Conservation (phyloP, 2,329 filamentous ascomycete species). For the Pseudocercospora eumusae region DNA sequence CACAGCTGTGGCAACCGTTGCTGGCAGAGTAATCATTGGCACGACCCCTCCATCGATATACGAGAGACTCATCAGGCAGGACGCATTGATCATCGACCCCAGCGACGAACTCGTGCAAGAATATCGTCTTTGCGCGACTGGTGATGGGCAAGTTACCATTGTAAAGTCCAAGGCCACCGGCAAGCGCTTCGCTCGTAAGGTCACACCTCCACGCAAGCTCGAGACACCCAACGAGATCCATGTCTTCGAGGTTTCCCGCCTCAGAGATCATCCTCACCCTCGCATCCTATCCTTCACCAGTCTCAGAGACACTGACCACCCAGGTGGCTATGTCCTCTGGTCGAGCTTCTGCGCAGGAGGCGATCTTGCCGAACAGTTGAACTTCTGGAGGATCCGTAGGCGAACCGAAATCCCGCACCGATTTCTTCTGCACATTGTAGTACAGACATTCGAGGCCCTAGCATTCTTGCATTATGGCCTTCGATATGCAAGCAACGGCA, state of each 20-base stretch:
- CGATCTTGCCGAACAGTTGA: slow-evolving; percentile 18
- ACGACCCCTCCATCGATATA: neutral
- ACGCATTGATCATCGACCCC: neutral
- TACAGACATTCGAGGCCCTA: slow-evolving; percentile 22
- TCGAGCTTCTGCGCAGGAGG: slow-evolving; percentile 19
- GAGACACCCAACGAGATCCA: neutral
- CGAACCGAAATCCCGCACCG: slow-evolving; percentile 17
- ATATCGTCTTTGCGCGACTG: neutral
- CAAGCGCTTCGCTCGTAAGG: neutral
- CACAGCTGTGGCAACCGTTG: neutral
- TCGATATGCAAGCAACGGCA: slow-evolving; percentile 13
- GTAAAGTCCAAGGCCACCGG: neutral
- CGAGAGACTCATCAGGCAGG: neutral
- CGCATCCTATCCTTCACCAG: neutral
- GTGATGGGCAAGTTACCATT: neutral
- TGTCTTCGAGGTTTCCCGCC: neutral
- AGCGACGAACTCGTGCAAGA: neutral
- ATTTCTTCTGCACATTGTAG: slow-evolving; percentile 25
- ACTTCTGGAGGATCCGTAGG: neutral
- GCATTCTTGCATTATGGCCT: slow-evolving; percentile 27
- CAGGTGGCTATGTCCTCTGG: neutral
- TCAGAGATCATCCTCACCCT: neutral
- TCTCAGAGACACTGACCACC: neutral
- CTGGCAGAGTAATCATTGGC: neutral
- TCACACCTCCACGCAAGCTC: neutral